A percentile compares a stretch with the other conserved stretches of the same genome.
These are phyloP conservation scores for Psilocybe subaeruginosa DNA, from an alignment of 768 basidiomycete genomes.

Conservation along the genomic window DNA sequence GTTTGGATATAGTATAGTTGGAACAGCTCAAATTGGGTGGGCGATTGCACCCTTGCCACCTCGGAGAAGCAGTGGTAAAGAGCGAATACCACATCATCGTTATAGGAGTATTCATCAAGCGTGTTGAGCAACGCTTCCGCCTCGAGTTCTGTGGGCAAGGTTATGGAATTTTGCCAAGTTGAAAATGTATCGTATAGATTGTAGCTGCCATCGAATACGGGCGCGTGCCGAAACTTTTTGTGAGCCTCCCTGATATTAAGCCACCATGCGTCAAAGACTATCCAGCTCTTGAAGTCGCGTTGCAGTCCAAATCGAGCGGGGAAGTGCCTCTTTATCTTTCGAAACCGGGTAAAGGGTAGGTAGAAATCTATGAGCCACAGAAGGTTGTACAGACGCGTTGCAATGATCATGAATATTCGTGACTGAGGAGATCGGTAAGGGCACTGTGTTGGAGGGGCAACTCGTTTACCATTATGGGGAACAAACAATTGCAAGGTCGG, in stretches of 20 bases:
- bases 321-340: background rate
- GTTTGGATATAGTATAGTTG: background rate
- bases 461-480: background rate
- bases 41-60: background rate
- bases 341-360: background rate
- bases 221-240: background rate
- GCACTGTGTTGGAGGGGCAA: background rate
- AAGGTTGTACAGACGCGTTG: background rate
- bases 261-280: constrained; percentile 1
- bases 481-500: constrained; percentile 2
- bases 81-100: background rate
- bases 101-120: background rate
- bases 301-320: background rate
- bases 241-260: constrained; percentile 3
- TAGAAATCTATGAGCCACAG: background rate
- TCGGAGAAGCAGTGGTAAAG: constrained; percentile 3
- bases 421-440: constrained; percentile 2
- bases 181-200: background rate
- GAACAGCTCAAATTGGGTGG: background rate
- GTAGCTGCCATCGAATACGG: background rate
- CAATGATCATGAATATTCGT: background rate
- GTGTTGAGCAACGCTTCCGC: background rate
- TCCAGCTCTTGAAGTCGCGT: constrained; percentile 3
- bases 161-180: background rate
- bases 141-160: background rate